Evolutionary conservation across 495 filamentous ascomycete species (phyloP).

Genomic region (Annulohypoxylon maeteangense): DNA sequence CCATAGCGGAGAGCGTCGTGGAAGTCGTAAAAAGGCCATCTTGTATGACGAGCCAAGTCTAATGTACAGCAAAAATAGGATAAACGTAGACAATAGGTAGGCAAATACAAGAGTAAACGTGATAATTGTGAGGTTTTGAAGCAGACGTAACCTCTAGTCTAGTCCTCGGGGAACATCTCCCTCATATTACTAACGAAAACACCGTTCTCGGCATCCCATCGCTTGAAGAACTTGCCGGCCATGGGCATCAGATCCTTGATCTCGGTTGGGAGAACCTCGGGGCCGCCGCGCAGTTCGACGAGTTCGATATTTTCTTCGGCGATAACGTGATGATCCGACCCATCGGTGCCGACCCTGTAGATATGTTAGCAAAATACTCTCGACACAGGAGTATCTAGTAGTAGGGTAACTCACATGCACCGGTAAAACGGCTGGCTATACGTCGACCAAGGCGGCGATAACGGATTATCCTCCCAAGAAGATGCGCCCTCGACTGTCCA

Average conservation of each 20-base stretch:
- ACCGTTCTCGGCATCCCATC: slow-evolving; percentile 74
- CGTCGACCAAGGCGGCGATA: slow-evolving; percentile 34
- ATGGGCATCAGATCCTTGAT: slow-evolving; percentile 67
- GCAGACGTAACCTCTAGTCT: background rate
- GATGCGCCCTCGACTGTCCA: slow-evolving; percentile 72
- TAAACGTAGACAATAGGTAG: background rate
- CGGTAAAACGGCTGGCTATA: slow-evolving; percentile 49
- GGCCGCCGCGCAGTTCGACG: slow-evolving; percentile 57
- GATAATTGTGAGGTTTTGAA: background rate
- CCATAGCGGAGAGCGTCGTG: background rate
- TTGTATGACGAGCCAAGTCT: background rate
- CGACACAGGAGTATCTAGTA: background rate
- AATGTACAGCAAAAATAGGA: background rate
- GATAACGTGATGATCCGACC: slow-evolving; percentile 72
- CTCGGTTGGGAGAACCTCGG: slow-evolving; percentile 49
- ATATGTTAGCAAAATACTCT: slow-evolving; percentile 15
- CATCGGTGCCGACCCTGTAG: slow-evolving; percentile 70
- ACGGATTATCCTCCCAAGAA: slow-evolving; percentile 33
- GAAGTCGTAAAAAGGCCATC: background rate
- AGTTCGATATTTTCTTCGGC: slow-evolving; percentile 88
- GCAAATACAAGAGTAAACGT: background rate
- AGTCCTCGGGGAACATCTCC: slow-evolving; percentile 91
- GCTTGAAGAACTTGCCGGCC: slow-evolving; percentile 89
- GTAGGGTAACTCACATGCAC: slow-evolving; percentile 48
- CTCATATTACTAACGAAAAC: slow-evolving; percentile 86